A percentile compares a stretch with the other conserved stretches of the same genome.
Conservation (phyloP, 2,329 filamentous ascomycete genomes). For the Neonectria sp. region DNA sequence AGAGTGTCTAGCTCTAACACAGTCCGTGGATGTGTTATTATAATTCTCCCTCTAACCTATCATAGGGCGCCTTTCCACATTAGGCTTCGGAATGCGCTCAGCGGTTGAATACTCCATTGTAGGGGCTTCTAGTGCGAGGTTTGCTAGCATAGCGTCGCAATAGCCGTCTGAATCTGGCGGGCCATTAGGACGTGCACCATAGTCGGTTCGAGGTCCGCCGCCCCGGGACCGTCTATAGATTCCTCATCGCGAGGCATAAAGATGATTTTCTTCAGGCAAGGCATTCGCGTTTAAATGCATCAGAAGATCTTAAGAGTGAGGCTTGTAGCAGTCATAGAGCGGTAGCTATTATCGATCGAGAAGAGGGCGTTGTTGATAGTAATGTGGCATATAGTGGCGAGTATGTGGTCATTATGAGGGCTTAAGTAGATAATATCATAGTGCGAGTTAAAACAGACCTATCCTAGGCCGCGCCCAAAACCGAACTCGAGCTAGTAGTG, state of each 20-base stretch:
- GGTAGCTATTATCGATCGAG: conserved; percentile 53
- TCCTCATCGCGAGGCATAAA: conserved; percentile 60
- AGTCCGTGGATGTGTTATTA: too few relatives aligned
- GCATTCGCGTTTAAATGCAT: conserved; percentile 57
- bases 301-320: conserved; percentile 58
- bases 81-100: too few relatives aligned
- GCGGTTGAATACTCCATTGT: too few relatives aligned
- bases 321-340: conserved; percentile 55
- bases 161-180: too few relatives aligned
- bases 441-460: conserved; percentile 58
- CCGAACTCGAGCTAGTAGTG: conserved; percentile 59
- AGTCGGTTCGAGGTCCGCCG: too few relatives aligned
- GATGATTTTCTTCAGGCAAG: conserved; percentile 58
- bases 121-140: too few relatives aligned
- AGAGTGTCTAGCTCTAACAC: too few relatives aligned
- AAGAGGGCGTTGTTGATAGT: conserved; percentile 64
- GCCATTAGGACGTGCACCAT: too few relatives aligned
- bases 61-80: too few relatives aligned
- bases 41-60: too few relatives aligned
- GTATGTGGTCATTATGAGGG: conserved; percentile 60
- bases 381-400: conserved; percentile 58
- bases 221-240: conserved; percentile 42
- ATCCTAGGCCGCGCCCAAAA: conserved; percentile 57
- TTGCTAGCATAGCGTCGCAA: too few relatives aligned
- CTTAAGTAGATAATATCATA: conserved; percentile 65